Percentiles rank a stretch among this genome's conserved stretches.
Evolutionary conservation across 176 grass and related monocot genomes (phyloP).

Genomic region (Eleusine coracana): DNA sequence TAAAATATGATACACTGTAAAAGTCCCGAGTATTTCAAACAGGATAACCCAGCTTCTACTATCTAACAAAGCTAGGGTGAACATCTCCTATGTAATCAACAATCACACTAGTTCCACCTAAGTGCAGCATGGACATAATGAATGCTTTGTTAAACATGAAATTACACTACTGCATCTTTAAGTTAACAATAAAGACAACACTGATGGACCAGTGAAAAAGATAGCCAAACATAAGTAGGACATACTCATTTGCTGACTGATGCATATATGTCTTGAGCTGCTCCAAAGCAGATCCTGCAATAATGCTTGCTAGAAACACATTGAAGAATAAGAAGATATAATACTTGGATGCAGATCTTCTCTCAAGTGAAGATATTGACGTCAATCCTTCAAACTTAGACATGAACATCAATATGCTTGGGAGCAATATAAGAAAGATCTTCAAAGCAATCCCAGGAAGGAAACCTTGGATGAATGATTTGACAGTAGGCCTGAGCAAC

Average conservation of each 20-base stretch:
- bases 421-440: constrained; percentile 96
- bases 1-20: not conserved
- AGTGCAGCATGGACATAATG: constrained; percentile 7
- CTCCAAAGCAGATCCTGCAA: constrained; percentile 81
- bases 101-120: constrained; percentile 19
- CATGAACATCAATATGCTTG: constrained; percentile 98
- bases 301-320: constrained; percentile 83
- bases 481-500: constrained; percentile 50
- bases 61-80: too few species aligned
- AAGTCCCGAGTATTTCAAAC: not conserved
- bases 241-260: constrained; percentile 93
- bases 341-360: constrained; percentile 87
- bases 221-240: constrained; percentile 32
- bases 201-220: not conserved
- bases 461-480: constrained; percentile 98
- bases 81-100: not conserved
- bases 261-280: constrained; percentile 78
- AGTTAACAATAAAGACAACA: constrained; percentile 8
- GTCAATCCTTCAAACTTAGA: constrained; percentile 91
- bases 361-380: constrained; percentile 80
- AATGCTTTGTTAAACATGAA: constrained; percentile 12
- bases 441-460: constrained; percentile 97
- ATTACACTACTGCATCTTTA: not conserved
- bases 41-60: not conserved
- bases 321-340: constrained; percentile 93